Evolutionary conservation across 1,139 yeast genomes (phyloP), one percentile per base, ranked within the genome.

Genomic region (Hanseniaspora sp.): DNA sequence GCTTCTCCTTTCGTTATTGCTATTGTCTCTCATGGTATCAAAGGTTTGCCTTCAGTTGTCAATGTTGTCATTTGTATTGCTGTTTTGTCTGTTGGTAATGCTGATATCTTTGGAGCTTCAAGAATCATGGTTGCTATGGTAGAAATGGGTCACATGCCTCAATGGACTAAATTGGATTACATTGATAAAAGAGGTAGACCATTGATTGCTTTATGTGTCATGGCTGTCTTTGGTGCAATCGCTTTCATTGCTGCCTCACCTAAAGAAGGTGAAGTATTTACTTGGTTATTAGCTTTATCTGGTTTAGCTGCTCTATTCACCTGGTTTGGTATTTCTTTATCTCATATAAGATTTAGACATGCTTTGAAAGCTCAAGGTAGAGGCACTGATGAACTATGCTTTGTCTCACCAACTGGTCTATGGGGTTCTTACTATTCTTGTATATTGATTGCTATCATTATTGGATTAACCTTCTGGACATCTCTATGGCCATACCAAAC

Each of bases 401-500:
- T 76, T 63, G 70, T 65, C 9, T 72, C 83, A 3, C 83, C 78
- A 64, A 69, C 76, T 15, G 83, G 84, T 49, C 63, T 75, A 15
- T 66, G 68, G 59, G 83, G 83, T 29, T 77, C 83, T 0, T 67
- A 69, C 59, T 74, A 71, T 63, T 82, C 82, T 18, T 68, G 75
- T 1, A 57, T 71, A 18, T 65, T 79, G 59, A 72, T 75, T 60
- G 54, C 73, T 28, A 64, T 80, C 56, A 80, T 83, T 56, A 68
- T 80, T 39, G 68, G 75, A 52, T 81, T 81, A 11, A 79, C 79
- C 62, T 79, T 80, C 59, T 86, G 84, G 70, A 78, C 85, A 63
- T 95, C 95, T 56, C 77, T 86, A 59, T 83, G 95, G 48, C 82
- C 95, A 1, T 74, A 87, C 57, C 86, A 86, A 53, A 71, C 69